Evolutionary conservation across 305 asterid species (phyloP).

Genomic region (Fraxinus ornus): DNA sequence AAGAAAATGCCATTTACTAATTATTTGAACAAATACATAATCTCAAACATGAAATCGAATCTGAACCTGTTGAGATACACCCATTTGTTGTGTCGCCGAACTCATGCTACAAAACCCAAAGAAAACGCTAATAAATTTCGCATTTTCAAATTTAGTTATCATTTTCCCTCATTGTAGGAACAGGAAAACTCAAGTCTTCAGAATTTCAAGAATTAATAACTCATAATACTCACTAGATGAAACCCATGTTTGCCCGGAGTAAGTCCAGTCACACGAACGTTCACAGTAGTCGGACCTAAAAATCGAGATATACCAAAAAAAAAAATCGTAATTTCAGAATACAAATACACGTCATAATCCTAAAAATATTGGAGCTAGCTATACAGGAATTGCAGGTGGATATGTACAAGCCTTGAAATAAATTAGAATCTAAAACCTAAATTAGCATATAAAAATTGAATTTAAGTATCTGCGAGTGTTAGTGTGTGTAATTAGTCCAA

Average conservation of each 20-base stretch:
- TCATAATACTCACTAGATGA: constrained; percentile 63
- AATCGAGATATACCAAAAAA: constrained; percentile 15
- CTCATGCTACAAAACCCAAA: constrained; percentile 63
- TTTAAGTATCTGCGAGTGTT: constrained; percentile 23
- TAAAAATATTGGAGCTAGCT: not conserved
- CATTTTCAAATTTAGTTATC: not conserved
- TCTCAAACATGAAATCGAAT: constrained; percentile 10
- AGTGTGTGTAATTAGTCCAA: constrained; percentile 9
- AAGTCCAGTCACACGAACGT: constrained; percentile 76
- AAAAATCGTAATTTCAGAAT: constrained; percentile 1
- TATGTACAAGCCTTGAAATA: not conserved
- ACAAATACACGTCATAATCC: not conserved
- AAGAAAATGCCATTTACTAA: not conserved
- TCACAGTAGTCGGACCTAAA: constrained; percentile 88
- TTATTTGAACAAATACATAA: constrained; percentile 10
- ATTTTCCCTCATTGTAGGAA: not conserved
- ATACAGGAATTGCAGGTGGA: not conserved
- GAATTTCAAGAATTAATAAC: not conserved
- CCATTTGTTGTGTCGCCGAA: constrained; percentile 95
- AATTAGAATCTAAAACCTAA: not conserved
- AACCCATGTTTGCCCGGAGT: constrained; percentile 93
- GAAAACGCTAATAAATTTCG: constrained; percentile 6
- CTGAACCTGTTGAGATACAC: constrained; percentile 88
- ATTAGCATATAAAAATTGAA: not conserved
- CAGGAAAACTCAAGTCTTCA: not conserved